Conservation (phyloP, 768 basidiomycete genomes). For the Termitomyces sp. region DNA sequence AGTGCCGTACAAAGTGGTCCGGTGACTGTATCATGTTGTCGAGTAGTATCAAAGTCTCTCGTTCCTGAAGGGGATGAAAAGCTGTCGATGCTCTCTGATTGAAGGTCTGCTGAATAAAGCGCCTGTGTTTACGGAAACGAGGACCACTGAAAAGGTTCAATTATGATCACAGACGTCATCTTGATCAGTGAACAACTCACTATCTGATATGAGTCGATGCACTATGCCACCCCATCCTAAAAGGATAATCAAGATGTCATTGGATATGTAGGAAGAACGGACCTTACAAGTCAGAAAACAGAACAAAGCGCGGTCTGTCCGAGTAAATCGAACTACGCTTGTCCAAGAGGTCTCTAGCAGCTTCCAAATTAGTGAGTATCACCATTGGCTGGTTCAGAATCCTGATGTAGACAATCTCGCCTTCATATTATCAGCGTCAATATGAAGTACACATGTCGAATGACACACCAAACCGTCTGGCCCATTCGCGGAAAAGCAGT, state of each 20-base stretch:
- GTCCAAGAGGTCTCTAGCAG: conserved; percentile 48
- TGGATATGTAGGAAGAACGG: not conserved
- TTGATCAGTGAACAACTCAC: conserved; percentile 26
- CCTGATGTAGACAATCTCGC: conserved; percentile 40
- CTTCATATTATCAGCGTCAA: conserved; percentile 22
- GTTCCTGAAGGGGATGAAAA: conserved; percentile 42
- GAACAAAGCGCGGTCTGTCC: conserved; percentile 47
- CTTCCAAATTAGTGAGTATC: conserved; percentile 47
- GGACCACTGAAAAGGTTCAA: conserved; percentile 34
- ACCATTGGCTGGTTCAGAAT: conserved; percentile 47
- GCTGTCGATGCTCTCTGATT: conserved; percentile 39
- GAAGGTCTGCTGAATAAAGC: conserved; percentile 49
- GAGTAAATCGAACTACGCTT: conserved; percentile 56
- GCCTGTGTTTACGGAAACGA: conserved; percentile 51
- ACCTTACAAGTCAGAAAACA: conserved; percentile 47
- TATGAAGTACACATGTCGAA: not conserved
- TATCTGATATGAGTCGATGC: conserved; percentile 49
- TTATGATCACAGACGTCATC: not conserved
- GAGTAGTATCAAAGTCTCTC: conserved; percentile 41
- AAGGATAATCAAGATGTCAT: not conserved
- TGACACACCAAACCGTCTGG: conserved; percentile 40
- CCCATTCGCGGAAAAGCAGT: conserved; percentile 41
- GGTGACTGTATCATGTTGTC: conserved; percentile 38
- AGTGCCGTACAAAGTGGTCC: conserved; percentile 38
- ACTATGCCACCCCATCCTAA: conserved; percentile 48